Evolutionary conservation across 2,329 filamentous ascomycete genomes (phyloP).

Genomic region (Cercospora canescens): DNA sequence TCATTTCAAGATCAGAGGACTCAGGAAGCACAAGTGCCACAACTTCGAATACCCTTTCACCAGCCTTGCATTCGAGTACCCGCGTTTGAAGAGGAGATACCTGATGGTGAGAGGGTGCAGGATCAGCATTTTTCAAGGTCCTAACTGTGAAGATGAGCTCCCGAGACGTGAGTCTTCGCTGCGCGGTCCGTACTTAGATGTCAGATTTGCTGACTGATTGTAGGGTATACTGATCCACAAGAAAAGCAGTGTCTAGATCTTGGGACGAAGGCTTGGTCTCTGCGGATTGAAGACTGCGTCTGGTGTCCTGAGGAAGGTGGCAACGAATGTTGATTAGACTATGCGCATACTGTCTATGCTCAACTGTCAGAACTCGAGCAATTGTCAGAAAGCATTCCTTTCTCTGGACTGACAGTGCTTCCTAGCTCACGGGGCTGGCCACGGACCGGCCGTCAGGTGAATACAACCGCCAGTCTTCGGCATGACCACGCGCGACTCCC

Average conservation of each 20-base stretch:
- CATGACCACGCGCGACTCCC: no score
- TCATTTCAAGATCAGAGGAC: neutral
- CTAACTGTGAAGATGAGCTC: neutral
- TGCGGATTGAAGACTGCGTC: neutral
- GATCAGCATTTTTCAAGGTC: neutral
- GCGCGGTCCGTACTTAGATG: neutral
- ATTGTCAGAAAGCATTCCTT: no score
- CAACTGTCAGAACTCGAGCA: no score
- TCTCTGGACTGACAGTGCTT: no score
- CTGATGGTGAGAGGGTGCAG: neutral
- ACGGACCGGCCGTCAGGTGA: no score
- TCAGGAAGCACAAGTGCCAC: neutral
- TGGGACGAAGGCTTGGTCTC: neutral
- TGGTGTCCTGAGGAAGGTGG: neutral
- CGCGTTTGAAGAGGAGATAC: neutral
- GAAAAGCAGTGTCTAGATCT: constrained; percentile 6
- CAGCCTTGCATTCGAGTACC: constrained; percentile 2
- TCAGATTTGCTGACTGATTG: neutral
- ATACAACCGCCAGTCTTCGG: no score
- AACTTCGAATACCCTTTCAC: neutral
- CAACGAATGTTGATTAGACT: neutral
- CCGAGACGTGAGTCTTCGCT: neutral
- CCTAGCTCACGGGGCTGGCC: no score
- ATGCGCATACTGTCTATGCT: no score
- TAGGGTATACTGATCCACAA: neutral